Evolutionary conservation across 805 yeast species (phyloP).

Genomic region (Metschnikowia kofuensis): DNA sequence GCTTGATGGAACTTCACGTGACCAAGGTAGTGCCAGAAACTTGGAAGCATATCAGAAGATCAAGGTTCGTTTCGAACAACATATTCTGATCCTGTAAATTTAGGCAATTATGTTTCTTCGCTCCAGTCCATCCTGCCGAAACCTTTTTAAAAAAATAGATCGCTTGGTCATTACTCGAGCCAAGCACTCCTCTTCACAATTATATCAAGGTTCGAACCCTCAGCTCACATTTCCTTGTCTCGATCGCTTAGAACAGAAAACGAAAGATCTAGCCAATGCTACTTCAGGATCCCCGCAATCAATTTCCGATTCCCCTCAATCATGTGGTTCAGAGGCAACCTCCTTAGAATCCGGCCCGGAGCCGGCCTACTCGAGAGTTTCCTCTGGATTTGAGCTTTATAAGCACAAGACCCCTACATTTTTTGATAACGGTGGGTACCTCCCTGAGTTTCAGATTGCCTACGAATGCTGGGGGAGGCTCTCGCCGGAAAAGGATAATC

Average conservation of each 20-base stretch:
- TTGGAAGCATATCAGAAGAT: too few relatives aligned
- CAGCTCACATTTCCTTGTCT: conserved; percentile 81
- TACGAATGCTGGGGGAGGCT: conserved; percentile 90
- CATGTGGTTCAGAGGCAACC: conserved; percentile 13
- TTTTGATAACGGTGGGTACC: conserved; percentile 77
- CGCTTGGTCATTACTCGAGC: background rate
- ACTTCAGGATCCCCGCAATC: background rate
- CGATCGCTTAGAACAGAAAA: conserved; percentile 66
- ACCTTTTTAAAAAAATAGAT: background rate
- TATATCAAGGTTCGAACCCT: conserved; percentile 46
- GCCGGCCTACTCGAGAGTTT: conserved; percentile 73
- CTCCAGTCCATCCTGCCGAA: background rate
- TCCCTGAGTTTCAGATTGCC: conserved; percentile 78
- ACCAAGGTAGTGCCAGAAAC: background rate
- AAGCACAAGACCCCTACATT: conserved; percentile 56
- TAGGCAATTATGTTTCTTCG: background rate
- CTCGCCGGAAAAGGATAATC: conserved; percentile 61
- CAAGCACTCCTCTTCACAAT: conserved; percentile 2
- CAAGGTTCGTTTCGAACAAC: too few relatives aligned
- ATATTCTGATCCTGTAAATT: background rate
- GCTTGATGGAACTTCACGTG: conserved; percentile 12
- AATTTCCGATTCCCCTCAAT: background rate
- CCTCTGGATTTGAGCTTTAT: conserved; percentile 62
- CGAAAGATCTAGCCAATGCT: conserved; percentile 29
- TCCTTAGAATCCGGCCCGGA: conserved; percentile 74